Base-by-base conservation (phyloP, 371 early-diverging fungal species). In the Mortierella sp. region DNA sequence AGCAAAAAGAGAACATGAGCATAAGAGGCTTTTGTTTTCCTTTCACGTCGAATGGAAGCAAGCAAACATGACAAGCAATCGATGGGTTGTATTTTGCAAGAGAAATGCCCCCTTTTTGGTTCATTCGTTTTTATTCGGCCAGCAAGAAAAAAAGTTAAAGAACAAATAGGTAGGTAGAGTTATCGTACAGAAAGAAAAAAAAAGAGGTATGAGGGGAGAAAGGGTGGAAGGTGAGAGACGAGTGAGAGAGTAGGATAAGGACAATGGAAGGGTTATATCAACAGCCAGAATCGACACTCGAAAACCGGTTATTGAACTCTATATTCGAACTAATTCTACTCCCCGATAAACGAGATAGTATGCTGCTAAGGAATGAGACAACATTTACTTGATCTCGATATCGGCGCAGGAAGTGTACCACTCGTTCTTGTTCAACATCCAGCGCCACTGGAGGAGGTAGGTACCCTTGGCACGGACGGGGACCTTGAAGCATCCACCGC, bases 401-500 rank as follows among this genome's bases (percentile, higher is more conserved):
- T 80, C 81, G 50, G 82, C 79, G 76, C 82, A 82, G 3, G 82
- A 82, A 31, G 82, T 82, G 82, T 82, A 82, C 50, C 57, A 84
- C 76, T 84, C 84, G 81, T 63, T 19, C 78, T 77, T 78, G 84
- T 84, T 84, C 74, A 81, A 70, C 85, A 76, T 75, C 85, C 85
- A 85, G 79, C 85, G 79, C 85, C 85, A 85, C 80, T 85, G 85
- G 60, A 85, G 58, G 42, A 81, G 68, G 80, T 85, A 85, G 68
- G 68, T 70, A 68, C 85, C 85, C 16, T 81, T 38, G 52, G 76
- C 75, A 72, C 85, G 82, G 38, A 31, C 47, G n/a, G 85, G 85
- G 34, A 85, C 82, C 79, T 81, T 81, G 85, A 85, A 81, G 82
- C 85, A 85, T 48, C 85, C 85, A 77, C 85, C 85, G 79, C 85